Percentiles rank a stretch among this genome's conserved stretches.
These are phyloP conservation scores for Rhynchosporium graminicola DNA, from an alignment of 2,329 filamentous ascomycete species.

Conservation along the genomic window DNA sequence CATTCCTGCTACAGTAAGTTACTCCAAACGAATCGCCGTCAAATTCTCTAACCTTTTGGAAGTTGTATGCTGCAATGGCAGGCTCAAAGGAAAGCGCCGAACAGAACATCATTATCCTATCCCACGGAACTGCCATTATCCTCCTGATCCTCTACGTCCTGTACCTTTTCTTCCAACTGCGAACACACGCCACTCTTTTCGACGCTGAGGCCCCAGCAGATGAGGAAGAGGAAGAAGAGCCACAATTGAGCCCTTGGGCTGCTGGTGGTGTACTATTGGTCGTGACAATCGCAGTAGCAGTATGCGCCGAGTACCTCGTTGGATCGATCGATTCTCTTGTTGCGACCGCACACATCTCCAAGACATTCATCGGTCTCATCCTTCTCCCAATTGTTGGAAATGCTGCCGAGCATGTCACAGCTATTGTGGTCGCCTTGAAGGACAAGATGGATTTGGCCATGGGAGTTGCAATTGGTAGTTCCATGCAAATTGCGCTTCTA, in stretches of 20 bases:
- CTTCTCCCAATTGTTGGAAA: conserved; percentile 80
- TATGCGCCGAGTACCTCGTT: conserved; percentile 77
- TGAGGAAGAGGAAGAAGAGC: conserved; percentile 28
- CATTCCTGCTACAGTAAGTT: conserved; percentile 14
- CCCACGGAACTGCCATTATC: conserved; percentile 74
- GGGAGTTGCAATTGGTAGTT: conserved; percentile 79
- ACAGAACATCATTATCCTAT: conserved; percentile 67
- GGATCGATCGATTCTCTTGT: conserved; percentile 75
- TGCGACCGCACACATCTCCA: conserved; percentile 68
- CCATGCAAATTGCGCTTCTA: conserved; percentile 79
- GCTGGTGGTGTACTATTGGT: conserved; percentile 60
- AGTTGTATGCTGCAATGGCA: conserved; percentile 68
- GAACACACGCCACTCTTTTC: conserved; percentile 73
- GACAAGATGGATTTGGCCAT: conserved; percentile 78
- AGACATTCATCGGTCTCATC: conserved; percentile 79
- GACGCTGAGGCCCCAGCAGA: conserved; percentile 50
- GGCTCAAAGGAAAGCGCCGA: conserved; percentile 46
- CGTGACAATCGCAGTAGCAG: conserved; percentile 67
- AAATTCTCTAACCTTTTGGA: not conserved
- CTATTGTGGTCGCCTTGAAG: conserved; percentile 74
- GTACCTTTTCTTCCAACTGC: conserved; percentile 77
- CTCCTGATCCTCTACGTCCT: conserved; percentile 73
- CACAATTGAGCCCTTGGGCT: conserved; percentile 32
- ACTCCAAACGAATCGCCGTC: not conserved
- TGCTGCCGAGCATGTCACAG: conserved; percentile 79